Evolutionary conservation across 768 basidiomycete genomes (phyloP), one percentile per base, ranked within the genome.

Genomic region (Leccinum pellstonianum): DNA sequence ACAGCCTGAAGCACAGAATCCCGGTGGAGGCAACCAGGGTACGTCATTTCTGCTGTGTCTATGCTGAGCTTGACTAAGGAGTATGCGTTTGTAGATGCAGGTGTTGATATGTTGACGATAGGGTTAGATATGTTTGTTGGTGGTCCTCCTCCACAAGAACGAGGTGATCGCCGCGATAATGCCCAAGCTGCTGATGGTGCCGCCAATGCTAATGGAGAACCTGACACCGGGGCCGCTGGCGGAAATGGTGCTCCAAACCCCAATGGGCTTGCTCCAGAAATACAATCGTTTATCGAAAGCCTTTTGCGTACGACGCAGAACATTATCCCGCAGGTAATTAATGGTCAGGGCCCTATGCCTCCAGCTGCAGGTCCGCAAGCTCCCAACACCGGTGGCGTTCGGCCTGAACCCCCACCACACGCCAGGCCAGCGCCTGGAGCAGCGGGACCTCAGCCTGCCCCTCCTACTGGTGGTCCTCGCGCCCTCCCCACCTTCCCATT

Each of bases 81-180:
- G 62, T 25, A 52, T 46, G 5, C 54, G 0, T 58, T 62, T 59
- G 35, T 8, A 4, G 48, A 27, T 47, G 12, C 27, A 62, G 73
- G 57, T 55, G 54, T 66, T 1, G 71, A 73, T 47, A 59, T 76
- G 5, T 3, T 79, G 25, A 77, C 77, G 19, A 73, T 79, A 54
- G 78, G 78, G n/a, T 62, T 79, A 29, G 77, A 79, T 56, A 73
- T 79, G 67, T 71, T 77, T 57, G 61, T 77, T 9, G 68, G 64
- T 48, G 66, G 64, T 43, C 56, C 65, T 12, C 62, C 59, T 3
- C 60, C 57, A 15, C 64, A 48, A 41, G 63, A 56, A 23, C 49
- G 48, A 19, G 67, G 49, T 21, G 52, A 63, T 52, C 25, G 41
- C 60, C 62, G 52, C 43, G 61, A 60, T 54, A 57, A 61, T 27